phyloP scores from a whole-genome alignment of 768 basidiomycete species.

The Boletus sp. region DNA sequence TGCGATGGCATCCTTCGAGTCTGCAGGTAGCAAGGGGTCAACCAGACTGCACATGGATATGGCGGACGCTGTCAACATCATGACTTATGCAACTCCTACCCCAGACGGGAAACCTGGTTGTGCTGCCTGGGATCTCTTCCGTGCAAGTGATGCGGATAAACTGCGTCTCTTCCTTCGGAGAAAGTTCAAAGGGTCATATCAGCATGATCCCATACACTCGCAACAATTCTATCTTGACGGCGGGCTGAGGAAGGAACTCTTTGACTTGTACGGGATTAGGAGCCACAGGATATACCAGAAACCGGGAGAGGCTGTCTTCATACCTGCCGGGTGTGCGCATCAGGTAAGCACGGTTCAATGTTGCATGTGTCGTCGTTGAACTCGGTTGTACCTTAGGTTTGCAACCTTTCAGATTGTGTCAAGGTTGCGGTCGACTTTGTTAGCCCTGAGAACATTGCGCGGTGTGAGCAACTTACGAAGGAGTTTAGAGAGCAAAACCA shows the following conservation, averaged over 20 bases:
- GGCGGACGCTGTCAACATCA: constrained; percentile 90
- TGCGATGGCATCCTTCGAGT: constrained; percentile 70
- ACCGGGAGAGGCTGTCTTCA: constrained; percentile 91
- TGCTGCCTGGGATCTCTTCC: constrained; percentile 91
- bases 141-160: constrained; percentile 74
- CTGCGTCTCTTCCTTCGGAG: constrained; percentile 71
- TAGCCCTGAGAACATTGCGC: constrained; percentile 84
- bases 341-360: constrained; percentile 50
- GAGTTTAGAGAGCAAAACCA: constrained; percentile 92
- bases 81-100: constrained; percentile 64
- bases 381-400: constrained; percentile 51
- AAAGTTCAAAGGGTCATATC: constrained; percentile 53
- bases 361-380: background rate
- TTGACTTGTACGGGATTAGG: constrained; percentile 61
- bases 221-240: constrained; percentile 85
- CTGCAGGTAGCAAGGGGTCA: constrained; percentile 70
- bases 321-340: constrained; percentile 91
- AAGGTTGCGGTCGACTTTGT: constrained; percentile 96
- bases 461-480: constrained; percentile 80
- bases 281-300: constrained; percentile 85
- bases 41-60: constrained; percentile 94
- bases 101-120: constrained; percentile 65
- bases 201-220: constrained; percentile 85
- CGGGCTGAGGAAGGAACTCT: constrained; percentile 62
- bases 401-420: constrained; percentile 91